These are phyloP conservation scores for Xylariaceae sp. DNA, from an alignment of 2,329 filamentous ascomycete species.

Conservation along the genomic window DNA sequence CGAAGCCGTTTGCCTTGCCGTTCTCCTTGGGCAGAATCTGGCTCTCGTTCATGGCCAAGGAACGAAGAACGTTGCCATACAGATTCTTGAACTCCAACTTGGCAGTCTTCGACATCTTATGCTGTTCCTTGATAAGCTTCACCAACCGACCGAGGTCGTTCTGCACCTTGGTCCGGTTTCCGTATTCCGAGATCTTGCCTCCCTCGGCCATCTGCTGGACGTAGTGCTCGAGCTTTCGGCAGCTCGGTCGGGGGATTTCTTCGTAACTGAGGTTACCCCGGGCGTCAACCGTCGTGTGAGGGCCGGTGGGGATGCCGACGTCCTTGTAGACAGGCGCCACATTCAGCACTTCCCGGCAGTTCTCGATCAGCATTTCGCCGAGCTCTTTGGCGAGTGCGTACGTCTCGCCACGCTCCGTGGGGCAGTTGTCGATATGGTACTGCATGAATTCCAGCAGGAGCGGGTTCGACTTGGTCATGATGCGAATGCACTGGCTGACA, in stretches of 20 bases:
- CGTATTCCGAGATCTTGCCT: constrained; percentile 97
- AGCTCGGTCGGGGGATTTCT: constrained; percentile 79
- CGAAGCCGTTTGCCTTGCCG: constrained; percentile 50
- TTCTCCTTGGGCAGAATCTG: constrained; percentile 91
- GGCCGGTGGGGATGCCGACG: constrained; percentile 84
- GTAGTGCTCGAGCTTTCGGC: constrained; percentile 96
- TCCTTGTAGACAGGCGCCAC: constrained; percentile 91
- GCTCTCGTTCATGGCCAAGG: constrained; percentile 94
- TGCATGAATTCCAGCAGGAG: constrained; percentile 98
- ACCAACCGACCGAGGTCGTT: constrained; percentile 92
- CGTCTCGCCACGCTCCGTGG: constrained; percentile 91
- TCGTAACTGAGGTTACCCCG: constrained; percentile 90
- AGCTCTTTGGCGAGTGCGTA: constrained; percentile 97
- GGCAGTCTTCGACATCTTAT: constrained; percentile 93
- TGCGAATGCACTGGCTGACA: constrained; percentile 95
- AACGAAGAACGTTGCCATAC: constrained; percentile 90
- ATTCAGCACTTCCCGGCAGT: constrained; percentile 88
- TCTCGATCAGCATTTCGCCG: constrained; percentile 88
- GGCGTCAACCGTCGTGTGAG: constrained; percentile 85
- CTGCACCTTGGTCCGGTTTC: constrained; percentile 96
- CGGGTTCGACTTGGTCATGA: constrained; percentile 99
- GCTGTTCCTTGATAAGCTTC: constrained; percentile 97
- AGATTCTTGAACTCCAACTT: constrained; percentile 94
- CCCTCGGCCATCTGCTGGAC: constrained; percentile 98
- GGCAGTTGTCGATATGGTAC: constrained; percentile 98